phyloP scores from a whole-genome alignment of 306 rosid genomes.

The Begonia loranthoides region DNA sequence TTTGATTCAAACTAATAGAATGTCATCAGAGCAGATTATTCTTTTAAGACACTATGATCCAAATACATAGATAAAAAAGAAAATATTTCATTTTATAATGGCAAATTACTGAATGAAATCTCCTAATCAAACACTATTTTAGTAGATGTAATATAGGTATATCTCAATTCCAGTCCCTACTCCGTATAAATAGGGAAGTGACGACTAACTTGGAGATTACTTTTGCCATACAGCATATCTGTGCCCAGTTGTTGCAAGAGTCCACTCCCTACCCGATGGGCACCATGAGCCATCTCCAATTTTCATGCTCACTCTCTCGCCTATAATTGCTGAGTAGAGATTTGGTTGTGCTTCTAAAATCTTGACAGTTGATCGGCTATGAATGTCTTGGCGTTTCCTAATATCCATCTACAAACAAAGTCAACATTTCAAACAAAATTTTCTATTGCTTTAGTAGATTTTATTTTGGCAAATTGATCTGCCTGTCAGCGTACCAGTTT shows the following conservation, averaged over 20 bases:
- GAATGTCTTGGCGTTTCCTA: constrained; percentile 65
- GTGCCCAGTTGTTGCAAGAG: constrained; percentile 54
- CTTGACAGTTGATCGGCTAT: constrained; percentile 56
- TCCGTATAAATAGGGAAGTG: neutral
- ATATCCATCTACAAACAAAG: constrained; percentile 44
- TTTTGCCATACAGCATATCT: constrained; percentile 84
- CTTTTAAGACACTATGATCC: too few relatives aligned
- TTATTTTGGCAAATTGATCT: neutral
- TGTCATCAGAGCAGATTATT: too few relatives aligned
- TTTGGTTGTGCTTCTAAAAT: constrained; percentile 71
- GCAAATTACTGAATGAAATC: too few relatives aligned
- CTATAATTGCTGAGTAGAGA: constrained; percentile 73
- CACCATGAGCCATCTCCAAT: constrained; percentile 86
- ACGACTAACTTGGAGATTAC: constrained; percentile 4
- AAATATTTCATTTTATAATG: too few relatives aligned
- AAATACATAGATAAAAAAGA: too few relatives aligned
- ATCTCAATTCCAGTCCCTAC: neutral
- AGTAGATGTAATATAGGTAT: too few relatives aligned
- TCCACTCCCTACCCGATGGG: constrained; percentile 71
- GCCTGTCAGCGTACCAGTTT: constrained; percentile 42
- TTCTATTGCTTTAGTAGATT: neutral
- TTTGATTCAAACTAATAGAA: too few relatives aligned
- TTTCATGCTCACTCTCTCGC: constrained; percentile 71
- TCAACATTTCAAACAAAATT: neutral
- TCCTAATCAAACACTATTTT: too few relatives aligned